phyloP scores from a whole-genome alignment of 2,329 filamentous ascomycete genomes.

The Penicillium occitanis region DNA sequence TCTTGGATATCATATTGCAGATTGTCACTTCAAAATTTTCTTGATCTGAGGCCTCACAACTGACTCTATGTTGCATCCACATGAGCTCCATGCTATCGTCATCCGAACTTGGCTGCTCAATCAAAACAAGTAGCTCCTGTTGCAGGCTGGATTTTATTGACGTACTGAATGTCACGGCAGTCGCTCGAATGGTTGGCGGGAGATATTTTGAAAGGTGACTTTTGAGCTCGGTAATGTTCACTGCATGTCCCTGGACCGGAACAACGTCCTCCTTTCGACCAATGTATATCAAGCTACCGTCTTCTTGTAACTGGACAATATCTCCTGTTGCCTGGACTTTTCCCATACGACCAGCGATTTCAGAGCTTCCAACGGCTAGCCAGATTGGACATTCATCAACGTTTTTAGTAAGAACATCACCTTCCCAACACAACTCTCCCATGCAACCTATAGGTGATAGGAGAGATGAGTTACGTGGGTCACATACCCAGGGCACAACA shows the following conservation, averaged over 20 bases:
- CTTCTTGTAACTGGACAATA: conserved; percentile 34
- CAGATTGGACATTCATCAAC: conserved; percentile 22
- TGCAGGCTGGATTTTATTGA: background rate
- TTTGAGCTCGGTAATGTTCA: conserved; percentile 45
- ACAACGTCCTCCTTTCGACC: conserved; percentile 35
- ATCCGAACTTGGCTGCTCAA: conserved; percentile 33
- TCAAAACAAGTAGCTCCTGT: conserved; percentile 28
- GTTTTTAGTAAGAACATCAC: conserved; percentile 36
- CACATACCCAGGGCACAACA: conserved; percentile 38
- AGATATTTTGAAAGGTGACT: conserved; percentile 39
- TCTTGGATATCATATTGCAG: conserved; percentile 28
- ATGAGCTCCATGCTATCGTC: conserved; percentile 32
- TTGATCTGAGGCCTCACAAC: conserved; percentile 19
- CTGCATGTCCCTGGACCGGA: conserved; percentile 39
- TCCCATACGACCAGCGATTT: background rate
- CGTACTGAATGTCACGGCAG: background rate
- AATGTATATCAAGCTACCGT: conserved; percentile 36
- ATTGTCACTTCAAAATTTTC: conserved; percentile 21
- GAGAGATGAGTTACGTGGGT: conserved; percentile 37
- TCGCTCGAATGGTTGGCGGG: conserved; percentile 30
- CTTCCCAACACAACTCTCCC: conserved; percentile 51
- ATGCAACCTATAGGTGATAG: conserved; percentile 46
- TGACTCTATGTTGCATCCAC: conserved; percentile 28
- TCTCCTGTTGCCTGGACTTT: conserved; percentile 34
- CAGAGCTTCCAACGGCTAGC: conserved; percentile 3